A percentile compares a stretch with the other conserved stretches of the same genome.
These are phyloP conservation scores for Jacaranda mimosifolia DNA, from an alignment of 257 asterid species.

Conservation along the genomic window DNA sequence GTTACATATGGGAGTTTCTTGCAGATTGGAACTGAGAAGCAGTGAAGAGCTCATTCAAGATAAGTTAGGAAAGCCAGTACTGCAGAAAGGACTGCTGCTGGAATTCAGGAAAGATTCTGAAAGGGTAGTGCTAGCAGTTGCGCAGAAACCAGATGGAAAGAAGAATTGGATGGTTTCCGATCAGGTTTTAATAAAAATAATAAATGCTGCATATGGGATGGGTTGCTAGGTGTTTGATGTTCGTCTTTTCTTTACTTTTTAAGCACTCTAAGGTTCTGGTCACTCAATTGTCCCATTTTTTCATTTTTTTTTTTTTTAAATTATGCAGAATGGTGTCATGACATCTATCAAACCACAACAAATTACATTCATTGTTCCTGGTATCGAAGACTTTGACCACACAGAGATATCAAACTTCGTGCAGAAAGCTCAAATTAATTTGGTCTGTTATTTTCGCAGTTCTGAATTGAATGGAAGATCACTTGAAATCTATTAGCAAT, in stretches of 20 bases:
- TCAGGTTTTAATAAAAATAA: conserved; percentile 70
- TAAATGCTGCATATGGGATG: conserved; percentile 46
- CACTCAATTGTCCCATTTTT: conserved; percentile 26
- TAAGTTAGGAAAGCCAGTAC: conserved; percentile 60
- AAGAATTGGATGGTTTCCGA: conserved; percentile 95
- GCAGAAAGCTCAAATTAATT: conserved; percentile 75
- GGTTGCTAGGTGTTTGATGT: conserved; percentile 44
- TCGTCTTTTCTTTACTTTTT: conserved; percentile 27
- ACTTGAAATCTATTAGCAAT: conserved; percentile 31
- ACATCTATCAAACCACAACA: conserved; percentile 95
- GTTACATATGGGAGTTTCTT: conserved; percentile 33
- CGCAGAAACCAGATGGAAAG: conserved; percentile 93
- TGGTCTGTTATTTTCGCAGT: conserved; percentile 64
- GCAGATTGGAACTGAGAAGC: conserved; percentile 71
- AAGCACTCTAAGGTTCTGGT: conserved; percentile 30
- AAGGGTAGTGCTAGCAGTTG: conserved; percentile 86
- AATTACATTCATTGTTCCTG: conserved; percentile 92
- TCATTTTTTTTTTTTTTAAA: conserved; percentile 21
- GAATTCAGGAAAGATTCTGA: conserved; percentile 94
- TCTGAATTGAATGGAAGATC: conserved; percentile 21
- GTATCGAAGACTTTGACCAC: conserved; percentile 74
- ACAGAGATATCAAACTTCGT: conserved; percentile 74
- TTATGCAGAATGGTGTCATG: conserved; percentile 78
- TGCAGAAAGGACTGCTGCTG: conserved; percentile 79
- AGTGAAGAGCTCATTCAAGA: conserved; percentile 63